These are phyloP conservation scores for Ustilago crameri DNA, from an alignment of 1,284 basidiomycete genomes.

Conservation along the genomic window DNA sequence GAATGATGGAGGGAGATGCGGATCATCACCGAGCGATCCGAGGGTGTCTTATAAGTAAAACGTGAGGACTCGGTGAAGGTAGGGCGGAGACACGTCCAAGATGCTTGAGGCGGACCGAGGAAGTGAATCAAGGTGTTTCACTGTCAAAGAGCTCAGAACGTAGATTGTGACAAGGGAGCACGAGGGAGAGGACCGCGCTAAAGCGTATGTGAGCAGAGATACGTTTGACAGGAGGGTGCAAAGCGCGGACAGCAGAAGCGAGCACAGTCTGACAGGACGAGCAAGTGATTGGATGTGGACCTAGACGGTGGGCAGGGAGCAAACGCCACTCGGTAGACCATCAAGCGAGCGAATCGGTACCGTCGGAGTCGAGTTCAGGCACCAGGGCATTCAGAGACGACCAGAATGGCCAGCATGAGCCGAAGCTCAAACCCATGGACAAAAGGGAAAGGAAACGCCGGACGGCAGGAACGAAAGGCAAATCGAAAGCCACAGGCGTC, in stretches of 20 bases:
- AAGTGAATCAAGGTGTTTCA: constrained; percentile 29
- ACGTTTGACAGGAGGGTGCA: constrained; percentile 17
- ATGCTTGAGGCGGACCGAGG: constrained; percentile 39
- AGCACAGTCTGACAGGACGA: constrained; percentile 33
- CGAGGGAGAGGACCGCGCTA: no score
- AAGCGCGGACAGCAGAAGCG: constrained; percentile 11
- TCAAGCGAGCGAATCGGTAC: constrained; percentile 1
- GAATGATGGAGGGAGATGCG: constrained; percentile 24
- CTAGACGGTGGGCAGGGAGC: constrained; percentile 7
- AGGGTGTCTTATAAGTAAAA: constrained; percentile 44
- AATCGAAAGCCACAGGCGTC: constrained; percentile 4
- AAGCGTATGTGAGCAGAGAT: constrained; percentile 2
- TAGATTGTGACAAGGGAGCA: constrained; percentile 14
- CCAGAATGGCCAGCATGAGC: not conserved
- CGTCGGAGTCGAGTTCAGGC: constrained; percentile 11
- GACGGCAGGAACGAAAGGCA: constrained; percentile 1
- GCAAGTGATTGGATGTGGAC: constrained; percentile 18
- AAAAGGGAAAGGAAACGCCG: constrained; percentile 9
- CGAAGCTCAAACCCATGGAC: not conserved
- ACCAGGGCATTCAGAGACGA: not conserved
- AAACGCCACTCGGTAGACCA: constrained; percentile 11
- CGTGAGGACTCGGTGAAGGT: constrained; percentile 31
- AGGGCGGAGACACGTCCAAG: constrained; percentile 37
- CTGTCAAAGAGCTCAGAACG: constrained; percentile 19
- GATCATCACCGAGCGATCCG: constrained; percentile 50